Evolutionary conservation across 352 stramenopile species (phyloP).

Genomic region (Plasmopara halstedii): DNA sequence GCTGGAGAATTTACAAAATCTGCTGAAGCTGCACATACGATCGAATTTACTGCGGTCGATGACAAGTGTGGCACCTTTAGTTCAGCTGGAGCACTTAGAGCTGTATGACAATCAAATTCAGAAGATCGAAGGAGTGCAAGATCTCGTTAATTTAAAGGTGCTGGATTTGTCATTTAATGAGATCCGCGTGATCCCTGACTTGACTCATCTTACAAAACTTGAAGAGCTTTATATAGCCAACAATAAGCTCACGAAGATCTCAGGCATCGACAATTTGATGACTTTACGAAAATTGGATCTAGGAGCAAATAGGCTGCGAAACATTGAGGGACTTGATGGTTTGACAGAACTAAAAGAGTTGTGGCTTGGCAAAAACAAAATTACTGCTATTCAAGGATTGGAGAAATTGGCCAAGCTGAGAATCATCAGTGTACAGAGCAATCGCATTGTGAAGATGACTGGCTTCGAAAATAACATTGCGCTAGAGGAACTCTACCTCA

Average conservation of each 20-base stretch:
- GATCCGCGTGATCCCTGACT: slow-evolving; percentile 87
- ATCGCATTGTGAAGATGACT: slow-evolving; percentile 91
- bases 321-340: slow-evolving; percentile 89
- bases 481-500: slow-evolving; percentile 97
- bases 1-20: slow-evolving; percentile 37
- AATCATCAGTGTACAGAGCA: slow-evolving; percentile 90
- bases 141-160: slow-evolving; percentile 63
- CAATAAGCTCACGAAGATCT: slow-evolving; percentile 97
- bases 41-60: slow-evolving; percentile 82
- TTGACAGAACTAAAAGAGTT: slow-evolving; percentile 91
- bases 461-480: slow-evolving; percentile 79
- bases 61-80: slow-evolving; percentile 49
- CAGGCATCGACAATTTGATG: slow-evolving; percentile 78
- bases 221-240: slow-evolving; percentile 93
- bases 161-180: slow-evolving; percentile 97
- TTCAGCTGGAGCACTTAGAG: slow-evolving; percentile 89
- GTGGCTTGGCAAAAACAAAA: slow-evolving; percentile 98
- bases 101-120: slow-evolving; percentile 98
- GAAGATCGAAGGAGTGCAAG: slow-evolving; percentile 56
- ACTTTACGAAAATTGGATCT: slow-evolving; percentile 94
- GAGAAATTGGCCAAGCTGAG: slow-evolving; percentile 85
- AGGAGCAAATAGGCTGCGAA: slow-evolving; percentile 92
- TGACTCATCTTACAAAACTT: slow-evolving; percentile 76
- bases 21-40: slow-evolving; percentile 63
- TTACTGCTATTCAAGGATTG: slow-evolving; percentile 87